Evolutionary conservation across 2,329 filamentous ascomycete species (phyloP).

Genomic region (Aspergillus awamori): DNA sequence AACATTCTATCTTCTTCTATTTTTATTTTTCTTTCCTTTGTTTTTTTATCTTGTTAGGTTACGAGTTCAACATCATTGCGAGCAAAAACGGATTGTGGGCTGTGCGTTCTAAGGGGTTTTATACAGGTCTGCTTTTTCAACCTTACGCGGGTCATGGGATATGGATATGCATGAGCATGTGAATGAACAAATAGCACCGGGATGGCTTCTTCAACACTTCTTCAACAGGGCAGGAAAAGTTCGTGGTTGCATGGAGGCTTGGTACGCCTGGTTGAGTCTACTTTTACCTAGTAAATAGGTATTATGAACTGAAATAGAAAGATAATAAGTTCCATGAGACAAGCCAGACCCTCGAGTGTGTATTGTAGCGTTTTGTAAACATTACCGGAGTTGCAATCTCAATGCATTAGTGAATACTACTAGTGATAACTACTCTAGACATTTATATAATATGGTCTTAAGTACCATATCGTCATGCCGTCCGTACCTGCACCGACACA

Average conservation of each 20-base stretch:
- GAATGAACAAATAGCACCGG: constrained; percentile 26
- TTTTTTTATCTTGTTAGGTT: constrained; percentile 12
- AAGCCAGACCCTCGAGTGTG: no score
- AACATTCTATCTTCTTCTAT: constrained; percentile 15
- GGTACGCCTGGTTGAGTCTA: neutral
- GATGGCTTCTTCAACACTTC: constrained; percentile 32
- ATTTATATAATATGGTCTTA: no score
- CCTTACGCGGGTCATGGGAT: constrained; percentile 42
- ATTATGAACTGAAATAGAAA: constrained; percentile 12
- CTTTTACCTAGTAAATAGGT: neutral
- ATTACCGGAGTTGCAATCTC: no score
- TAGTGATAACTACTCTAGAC: no score
- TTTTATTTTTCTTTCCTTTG: constrained; percentile 13
- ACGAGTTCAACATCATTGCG: constrained; percentile 44
- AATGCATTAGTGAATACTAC: no score
- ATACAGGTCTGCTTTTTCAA: constrained; percentile 46
- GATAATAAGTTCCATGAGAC: constrained; percentile 23
- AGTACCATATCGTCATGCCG: no score
- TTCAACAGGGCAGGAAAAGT: constrained; percentile 30
- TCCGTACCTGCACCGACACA: no score
- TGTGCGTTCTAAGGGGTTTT: constrained; percentile 40
- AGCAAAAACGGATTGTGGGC: constrained; percentile 33
- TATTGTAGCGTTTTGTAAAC: no score
- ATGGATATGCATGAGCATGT: constrained; percentile 33
- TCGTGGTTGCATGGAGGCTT: constrained; percentile 16